A percentile compares a stretch with the other conserved stretches of the same genome.
These are phyloP conservation scores for Neospora caninum DNA, from an alignment of 169 alveolate genomes.

Conservation along the genomic window DNA sequence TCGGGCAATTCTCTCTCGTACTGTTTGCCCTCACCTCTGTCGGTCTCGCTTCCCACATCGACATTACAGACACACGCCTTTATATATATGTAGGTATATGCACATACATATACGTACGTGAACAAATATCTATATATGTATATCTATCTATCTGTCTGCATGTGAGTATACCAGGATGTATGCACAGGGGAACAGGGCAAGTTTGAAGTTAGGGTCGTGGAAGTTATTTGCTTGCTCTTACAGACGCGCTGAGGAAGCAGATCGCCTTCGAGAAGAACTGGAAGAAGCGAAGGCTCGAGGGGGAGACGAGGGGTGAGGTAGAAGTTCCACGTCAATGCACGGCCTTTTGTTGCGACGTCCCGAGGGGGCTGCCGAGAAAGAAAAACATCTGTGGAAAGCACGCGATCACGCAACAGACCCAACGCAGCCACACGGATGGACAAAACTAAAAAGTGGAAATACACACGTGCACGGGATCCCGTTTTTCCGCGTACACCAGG, in stretches of 20 bases:
- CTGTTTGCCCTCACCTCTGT: too few species aligned
- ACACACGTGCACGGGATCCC: too few species aligned
- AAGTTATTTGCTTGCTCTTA: neutral
- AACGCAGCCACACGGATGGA: too few species aligned
- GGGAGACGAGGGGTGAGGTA: slow-evolving; percentile 22
- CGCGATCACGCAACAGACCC: too few species aligned
- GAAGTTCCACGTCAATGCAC: neutral
- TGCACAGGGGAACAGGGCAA: neutral
- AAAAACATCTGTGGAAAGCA: too few species aligned
- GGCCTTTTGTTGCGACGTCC: neutral
- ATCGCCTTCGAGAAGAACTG: slow-evolving; percentile 33
- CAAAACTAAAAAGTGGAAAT: too few species aligned
- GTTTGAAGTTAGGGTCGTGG: neutral
- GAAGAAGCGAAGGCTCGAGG: neutral
- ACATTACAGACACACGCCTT: too few species aligned
- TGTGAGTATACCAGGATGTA: neutral
- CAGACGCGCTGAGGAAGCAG: slow-evolving; percentile 36
- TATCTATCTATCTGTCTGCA: neutral
- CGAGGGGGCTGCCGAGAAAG: too few species aligned
- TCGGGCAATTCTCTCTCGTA: too few species aligned
- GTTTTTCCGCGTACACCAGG: too few species aligned
- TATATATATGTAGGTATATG: neutral
- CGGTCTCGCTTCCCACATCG: too few species aligned
- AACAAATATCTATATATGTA: neutral
- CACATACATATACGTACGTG: neutral